Conservation (phyloP, 2,329 filamentous ascomycete species). For the Pseudomassariella vexata region DNA sequence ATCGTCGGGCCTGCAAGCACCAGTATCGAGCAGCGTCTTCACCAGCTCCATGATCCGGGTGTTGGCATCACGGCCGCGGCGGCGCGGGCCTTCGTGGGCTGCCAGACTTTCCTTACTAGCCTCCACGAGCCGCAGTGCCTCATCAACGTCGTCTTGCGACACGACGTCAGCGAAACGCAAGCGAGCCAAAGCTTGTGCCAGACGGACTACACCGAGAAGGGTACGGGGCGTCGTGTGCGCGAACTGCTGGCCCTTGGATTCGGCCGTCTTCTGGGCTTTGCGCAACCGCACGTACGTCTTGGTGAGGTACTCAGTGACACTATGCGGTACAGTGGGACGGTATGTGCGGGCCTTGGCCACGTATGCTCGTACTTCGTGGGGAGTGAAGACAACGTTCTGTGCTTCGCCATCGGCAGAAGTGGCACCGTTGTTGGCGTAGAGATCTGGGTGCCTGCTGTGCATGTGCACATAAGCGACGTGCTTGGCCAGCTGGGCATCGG, state of each 20-base stretch:
- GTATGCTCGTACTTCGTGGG: conserved; percentile 91
- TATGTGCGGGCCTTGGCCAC: conserved; percentile 87
- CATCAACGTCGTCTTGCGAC: conserved; percentile 88
- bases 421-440: conserved; percentile 35
- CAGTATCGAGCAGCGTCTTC: conserved; percentile 77
- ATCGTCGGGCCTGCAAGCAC: conserved; percentile 71
- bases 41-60: conserved; percentile 95
- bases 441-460: conserved; percentile 87
- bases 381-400: conserved; percentile 71
- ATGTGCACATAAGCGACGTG: conserved; percentile 98
- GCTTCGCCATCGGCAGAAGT: conserved; percentile 29
- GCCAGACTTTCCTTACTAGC: conserved; percentile 90
- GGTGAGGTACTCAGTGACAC: conserved; percentile 91
- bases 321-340: conserved; percentile 77
- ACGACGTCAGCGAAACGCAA: conserved; percentile 83
- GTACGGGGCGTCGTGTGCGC: conserved; percentile 92
- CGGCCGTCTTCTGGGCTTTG: conserved; percentile 84
- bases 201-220: conserved; percentile 82
- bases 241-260: conserved; percentile 87
- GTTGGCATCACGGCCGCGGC: conserved; percentile 70
- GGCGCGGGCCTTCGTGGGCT: conserved; percentile 52
- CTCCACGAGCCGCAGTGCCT: conserved; percentile 84
- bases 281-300: conserved; percentile 95
- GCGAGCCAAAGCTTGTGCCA: conserved; percentile 88
- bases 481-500: conserved; percentile 86